Percentiles rank a stretch among this genome's conserved stretches.
phyloP scores from a whole-genome alignment of 2,329 filamentous ascomycete genomes.

The Capronia americana region DNA sequence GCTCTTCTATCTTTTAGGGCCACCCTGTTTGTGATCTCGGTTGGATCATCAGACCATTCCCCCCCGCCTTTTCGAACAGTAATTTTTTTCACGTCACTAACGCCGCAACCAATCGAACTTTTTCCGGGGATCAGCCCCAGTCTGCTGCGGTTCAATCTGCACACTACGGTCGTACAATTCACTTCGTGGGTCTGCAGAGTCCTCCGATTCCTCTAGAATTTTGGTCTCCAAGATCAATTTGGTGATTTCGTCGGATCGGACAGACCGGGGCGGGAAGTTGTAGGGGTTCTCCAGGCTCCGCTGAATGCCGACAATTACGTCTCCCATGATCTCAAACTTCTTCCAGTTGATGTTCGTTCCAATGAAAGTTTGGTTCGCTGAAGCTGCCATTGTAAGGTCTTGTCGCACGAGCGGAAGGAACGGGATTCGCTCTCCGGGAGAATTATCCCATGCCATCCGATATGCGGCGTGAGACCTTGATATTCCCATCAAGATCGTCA shows the following conservation, averaged over 20 bases:
- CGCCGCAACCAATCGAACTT: slow-evolving; percentile 53
- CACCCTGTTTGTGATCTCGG: not conserved
- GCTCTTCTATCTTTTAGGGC: not conserved
- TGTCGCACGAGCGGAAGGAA: slow-evolving; percentile 89
- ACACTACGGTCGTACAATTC: slow-evolving; percentile 64
- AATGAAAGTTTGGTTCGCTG: slow-evolving; percentile 89
- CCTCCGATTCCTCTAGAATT: slow-evolving; percentile 84
- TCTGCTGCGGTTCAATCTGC: slow-evolving; percentile 55
- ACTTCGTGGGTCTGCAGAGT: slow-evolving; percentile 44
- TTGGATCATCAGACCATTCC: not conserved
- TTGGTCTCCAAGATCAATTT: slow-evolving; percentile 81
- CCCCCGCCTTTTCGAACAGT: not conserved
- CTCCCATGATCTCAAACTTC: slow-evolving; percentile 95
- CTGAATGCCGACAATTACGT: slow-evolving; percentile 88
- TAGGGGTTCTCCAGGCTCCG: slow-evolving; percentile 88
- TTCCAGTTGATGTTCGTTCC: slow-evolving; percentile 90
- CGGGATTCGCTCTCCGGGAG: slow-evolving; percentile 84
- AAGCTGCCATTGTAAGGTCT: slow-evolving; percentile 89
- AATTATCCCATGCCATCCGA: slow-evolving; percentile 97
- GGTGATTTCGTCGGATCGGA: slow-evolving; percentile 68
- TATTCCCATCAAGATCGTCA: slow-evolving; percentile 90
- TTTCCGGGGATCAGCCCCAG: slow-evolving; percentile 47
- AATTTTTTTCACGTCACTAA: slow-evolving; percentile 23
- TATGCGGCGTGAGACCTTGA: slow-evolving; percentile 94
- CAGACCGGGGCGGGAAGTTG: slow-evolving; percentile 61